Evolutionary conservation across 1,139 yeast genomes (phyloP).

Genomic region (Suhomyces coccinellae): DNA sequence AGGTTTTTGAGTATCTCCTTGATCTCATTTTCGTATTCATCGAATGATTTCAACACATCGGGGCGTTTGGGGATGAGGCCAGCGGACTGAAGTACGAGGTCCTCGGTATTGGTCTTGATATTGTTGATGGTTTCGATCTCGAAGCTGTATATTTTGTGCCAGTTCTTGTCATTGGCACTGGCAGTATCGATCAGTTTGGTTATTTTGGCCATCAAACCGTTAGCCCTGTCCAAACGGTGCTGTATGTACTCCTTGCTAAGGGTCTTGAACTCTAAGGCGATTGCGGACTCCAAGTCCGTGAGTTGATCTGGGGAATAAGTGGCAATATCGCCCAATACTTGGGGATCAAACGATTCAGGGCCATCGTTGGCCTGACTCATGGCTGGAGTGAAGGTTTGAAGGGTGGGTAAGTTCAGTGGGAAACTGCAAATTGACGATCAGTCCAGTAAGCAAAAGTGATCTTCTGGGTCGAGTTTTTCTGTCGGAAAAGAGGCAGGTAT

Average conservation of each 20-base stretch:
- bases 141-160: conserved; percentile 35
- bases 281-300: conserved; percentile 27
- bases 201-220: conserved; percentile 30
- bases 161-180: conserved; percentile 33
- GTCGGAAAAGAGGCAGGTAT: not conserved
- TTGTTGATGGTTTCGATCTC: conserved; percentile 38
- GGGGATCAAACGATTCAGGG: not conserved
- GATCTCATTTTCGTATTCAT: conserved; percentile 35
- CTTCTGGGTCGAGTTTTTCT: not conserved
- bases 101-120: conserved; percentile 38
- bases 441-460: not conserved
- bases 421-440: conserved; percentile 7
- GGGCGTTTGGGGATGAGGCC: conserved; percentile 19
- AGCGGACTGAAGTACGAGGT: conserved; percentile 22
- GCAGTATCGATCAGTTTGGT: conserved; percentile 29
- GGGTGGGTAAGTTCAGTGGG: not conserved
- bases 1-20: conserved; percentile 28
- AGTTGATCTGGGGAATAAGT: conserved; percentile 32
- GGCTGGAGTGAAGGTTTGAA: not conserved
- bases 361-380: conserved; percentile 1
- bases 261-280: conserved; percentile 33
- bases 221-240: conserved; percentile 34
- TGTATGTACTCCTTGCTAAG: conserved; percentile 32
- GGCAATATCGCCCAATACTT: conserved; percentile 13
- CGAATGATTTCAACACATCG: conserved; percentile 23